Evolutionary conservation across 2,329 filamentous ascomycete species (phyloP).

Genomic region (Exophiala sp.): DNA sequence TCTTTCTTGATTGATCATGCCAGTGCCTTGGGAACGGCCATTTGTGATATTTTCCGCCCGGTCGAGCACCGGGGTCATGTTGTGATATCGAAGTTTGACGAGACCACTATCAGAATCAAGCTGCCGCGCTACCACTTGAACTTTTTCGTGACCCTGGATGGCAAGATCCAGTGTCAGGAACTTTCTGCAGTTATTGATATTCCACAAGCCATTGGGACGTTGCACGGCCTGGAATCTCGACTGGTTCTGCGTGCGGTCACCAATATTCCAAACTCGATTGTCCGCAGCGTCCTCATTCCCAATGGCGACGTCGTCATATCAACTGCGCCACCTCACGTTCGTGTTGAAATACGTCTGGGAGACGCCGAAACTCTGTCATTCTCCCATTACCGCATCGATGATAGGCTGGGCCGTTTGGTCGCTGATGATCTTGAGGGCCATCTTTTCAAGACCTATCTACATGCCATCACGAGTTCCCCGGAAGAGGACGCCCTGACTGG

Average conservation of each 20-base stretch:
- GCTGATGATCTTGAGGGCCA: constrained; percentile 20
- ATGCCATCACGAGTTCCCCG: constrained; percentile 36
- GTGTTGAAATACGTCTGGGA: constrained; percentile 20
- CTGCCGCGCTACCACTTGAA: constrained; percentile 46
- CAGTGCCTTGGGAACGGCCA: constrained; percentile 33
- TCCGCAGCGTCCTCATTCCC: constrained; percentile 29
- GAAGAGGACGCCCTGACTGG: constrained; percentile 35
- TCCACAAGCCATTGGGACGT: constrained; percentile 43
- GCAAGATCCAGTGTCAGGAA: constrained; percentile 17
- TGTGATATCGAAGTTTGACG: constrained; percentile 32
- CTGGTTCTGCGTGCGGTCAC: constrained; percentile 40
- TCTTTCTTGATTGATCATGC: constrained; percentile 33
- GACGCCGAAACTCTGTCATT: constrained; percentile 15
- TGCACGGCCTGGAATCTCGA: constrained; percentile 47
- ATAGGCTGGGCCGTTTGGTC: constrained; percentile 23
- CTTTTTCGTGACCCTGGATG: constrained; percentile 38
- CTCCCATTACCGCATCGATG: constrained; percentile 29
- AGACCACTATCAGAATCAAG: constrained; percentile 32
- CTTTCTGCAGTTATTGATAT: constrained; percentile 37
- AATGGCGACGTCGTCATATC: constrained; percentile 22
- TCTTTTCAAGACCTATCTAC: constrained; percentile 33
- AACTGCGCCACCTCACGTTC: constrained; percentile 14
- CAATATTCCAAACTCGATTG: constrained; percentile 1
- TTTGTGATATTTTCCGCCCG: constrained; percentile 34
- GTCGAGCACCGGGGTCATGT: constrained; percentile 37